Base-by-base conservation (phyloP, 2,329 filamentous ascomycete species). In the Aspergillus cejpii region DNA sequence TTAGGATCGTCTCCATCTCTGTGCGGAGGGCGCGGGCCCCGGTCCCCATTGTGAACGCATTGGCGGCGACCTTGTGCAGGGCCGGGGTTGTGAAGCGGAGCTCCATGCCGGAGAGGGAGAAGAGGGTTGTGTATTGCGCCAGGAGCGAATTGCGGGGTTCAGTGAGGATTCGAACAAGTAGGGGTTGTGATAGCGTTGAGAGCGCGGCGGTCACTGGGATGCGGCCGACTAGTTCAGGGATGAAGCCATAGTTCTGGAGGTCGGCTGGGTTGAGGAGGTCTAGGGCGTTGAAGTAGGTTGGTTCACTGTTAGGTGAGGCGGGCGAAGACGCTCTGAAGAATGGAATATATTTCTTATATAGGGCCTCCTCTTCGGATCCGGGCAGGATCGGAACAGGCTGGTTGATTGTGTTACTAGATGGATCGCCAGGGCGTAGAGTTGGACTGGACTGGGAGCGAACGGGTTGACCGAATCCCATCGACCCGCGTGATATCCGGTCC, bases 201-300 rank as follows among this genome's bases (percentile, higher is more conserved):
- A 98, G 78, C 0, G 92, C 87, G 49, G 88, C 89, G 39, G 89
- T 85, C 47, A 95, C 87, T 41, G 94, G 91, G 38, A 98, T 81
- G 14, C 92, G 85, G n/a, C 92, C 92, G 42, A 97, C 85, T n/a
- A 96, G 75, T 68, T 96, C 90, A 0, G 90, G 90, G 43, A 96
- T 96, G 61, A 96, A 87, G 11, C 90, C 91, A 59, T 89, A 96
- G 34, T 77, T 79, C 65, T 94, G 87, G 1, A 94, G 72, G 57
- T 94, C 85, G 8, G 79, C 74, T 1, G 87, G 85, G 3, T 81
- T 85, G 20, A 85, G 78, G 17, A 92, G 77, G 53, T 91, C 85
- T 1, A 92, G 73, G 10, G 75, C 70, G 51, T 79, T 79, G 59
- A 76, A 76, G 52, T 73, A 73, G 14, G 64, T 39, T 70, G 78